These are phyloP conservation scores for Berberis thunbergii DNA, from an alignment of 164 flowering plant species.

Conservation along the genomic window DNA sequence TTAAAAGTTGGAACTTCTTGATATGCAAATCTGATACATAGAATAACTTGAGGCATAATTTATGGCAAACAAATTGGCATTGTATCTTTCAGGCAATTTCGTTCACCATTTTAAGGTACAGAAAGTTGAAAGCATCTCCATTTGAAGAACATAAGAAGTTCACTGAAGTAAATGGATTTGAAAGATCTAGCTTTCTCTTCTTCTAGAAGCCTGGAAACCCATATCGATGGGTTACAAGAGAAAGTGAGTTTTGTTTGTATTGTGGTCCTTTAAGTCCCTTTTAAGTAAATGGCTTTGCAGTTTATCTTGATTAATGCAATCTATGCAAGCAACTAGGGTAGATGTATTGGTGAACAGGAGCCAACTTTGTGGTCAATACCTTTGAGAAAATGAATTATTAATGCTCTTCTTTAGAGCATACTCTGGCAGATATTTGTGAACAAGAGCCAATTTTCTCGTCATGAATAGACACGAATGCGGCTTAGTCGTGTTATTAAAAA, in stretches of 20 bases:
- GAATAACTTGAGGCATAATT: too few relatives aligned
- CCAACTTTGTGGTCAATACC: not conserved
- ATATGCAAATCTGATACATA: too few relatives aligned
- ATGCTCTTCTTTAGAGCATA: too few relatives aligned
- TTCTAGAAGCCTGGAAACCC: conserved; percentile 92
- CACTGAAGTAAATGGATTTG: conserved; percentile 6
- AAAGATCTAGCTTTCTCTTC: conserved; percentile 26
- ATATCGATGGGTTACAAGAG: conserved; percentile 84
- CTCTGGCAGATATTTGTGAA: too few relatives aligned
- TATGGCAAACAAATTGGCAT: too few relatives aligned
- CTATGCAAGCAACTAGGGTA: not conserved
- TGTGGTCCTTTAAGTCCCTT: not conserved
- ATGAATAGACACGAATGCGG: too few relatives aligned
- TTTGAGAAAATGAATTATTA: not conserved
- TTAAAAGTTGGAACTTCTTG: too few relatives aligned
- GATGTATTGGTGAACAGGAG: conserved; percentile 1
- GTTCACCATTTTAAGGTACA: conserved; percentile 60
- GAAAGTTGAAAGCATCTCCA: conserved; percentile 50
- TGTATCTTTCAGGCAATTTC: conserved; percentile 55
- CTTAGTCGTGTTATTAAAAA: too few relatives aligned
- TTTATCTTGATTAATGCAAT: not conserved
- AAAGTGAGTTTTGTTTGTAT: conserved; percentile 35
- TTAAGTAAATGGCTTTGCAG: not conserved
- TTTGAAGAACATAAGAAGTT: conserved; percentile 15
- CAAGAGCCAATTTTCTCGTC: too few relatives aligned